These are phyloP conservation scores for Boletus vermiculosoides DNA, from an alignment of 768 basidiomycete species.

Conservation along the genomic window DNA sequence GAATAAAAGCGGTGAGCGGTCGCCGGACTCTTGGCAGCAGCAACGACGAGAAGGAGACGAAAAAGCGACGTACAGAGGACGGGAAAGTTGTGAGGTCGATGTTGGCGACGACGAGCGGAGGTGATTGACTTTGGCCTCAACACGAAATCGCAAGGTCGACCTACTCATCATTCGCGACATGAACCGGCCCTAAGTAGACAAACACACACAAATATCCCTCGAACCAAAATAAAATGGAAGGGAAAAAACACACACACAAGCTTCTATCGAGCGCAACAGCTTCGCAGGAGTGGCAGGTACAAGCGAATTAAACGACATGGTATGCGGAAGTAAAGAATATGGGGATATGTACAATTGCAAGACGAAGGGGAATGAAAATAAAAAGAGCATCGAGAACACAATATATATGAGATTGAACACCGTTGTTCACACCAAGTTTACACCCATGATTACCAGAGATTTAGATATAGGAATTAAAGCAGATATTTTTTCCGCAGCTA, in stretches of 20 bases:
- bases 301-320: constrained; percentile 23
- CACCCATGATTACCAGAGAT: constrained; percentile 22
- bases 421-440: constrained; percentile 21
- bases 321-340: constrained; percentile 20
- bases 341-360: constrained; percentile 13
- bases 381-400: background rate
- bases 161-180: constrained; percentile 22
- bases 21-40: background rate
- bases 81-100: constrained; percentile 22
- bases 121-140: constrained; percentile 28
- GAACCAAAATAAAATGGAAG: background rate
- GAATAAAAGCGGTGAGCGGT: constrained; percentile 23
- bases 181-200: constrained; percentile 36
- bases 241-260: background rate
- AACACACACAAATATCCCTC: constrained; percentile 28
- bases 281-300: constrained; percentile 2
- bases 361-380: no score
- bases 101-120: constrained; percentile 31
- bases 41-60: background rate
- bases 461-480: constrained; percentile 26
- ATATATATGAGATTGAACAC: no score
- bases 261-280: background rate
- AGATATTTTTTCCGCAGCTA: constrained; percentile 17
- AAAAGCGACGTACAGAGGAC: constrained; percentile 19
- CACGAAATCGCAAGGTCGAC: constrained; percentile 27